phyloP scores from a whole-genome alignment of 306 rosid genomes.

The Ammopiptanthus mongolicus region DNA sequence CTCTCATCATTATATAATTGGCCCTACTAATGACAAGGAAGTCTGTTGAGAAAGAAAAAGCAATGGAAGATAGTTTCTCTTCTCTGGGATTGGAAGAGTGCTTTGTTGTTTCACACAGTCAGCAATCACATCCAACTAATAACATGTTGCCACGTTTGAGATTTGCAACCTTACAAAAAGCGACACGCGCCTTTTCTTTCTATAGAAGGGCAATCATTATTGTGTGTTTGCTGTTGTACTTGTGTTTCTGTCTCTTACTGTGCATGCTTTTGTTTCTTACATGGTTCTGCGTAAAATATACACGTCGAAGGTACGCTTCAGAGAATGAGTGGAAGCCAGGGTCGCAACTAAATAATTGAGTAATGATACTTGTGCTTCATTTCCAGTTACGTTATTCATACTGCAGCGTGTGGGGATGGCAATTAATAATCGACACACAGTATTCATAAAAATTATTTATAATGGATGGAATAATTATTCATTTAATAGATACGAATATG shows the following conservation, averaged over 20 bases:
- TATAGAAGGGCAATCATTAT: not conserved
- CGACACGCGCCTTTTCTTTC: not conserved
- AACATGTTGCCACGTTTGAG: conserved; percentile 4
- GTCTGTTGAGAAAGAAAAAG: not conserved
- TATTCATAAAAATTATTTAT: too few species aligned
- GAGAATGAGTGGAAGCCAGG: not conserved
- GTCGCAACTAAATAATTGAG: not conserved
- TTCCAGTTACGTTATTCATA: too few species aligned
- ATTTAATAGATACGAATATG: too few species aligned
- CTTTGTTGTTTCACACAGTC: not conserved
- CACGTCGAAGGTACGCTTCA: not conserved
- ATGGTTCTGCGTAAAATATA: conserved; percentile 1
- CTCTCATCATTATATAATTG: not conserved
- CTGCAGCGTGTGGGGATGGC: too few species aligned
- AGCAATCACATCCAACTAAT: conserved; percentile 16
- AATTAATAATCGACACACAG: too few species aligned
- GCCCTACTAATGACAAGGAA: not conserved
- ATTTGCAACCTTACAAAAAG: not conserved
- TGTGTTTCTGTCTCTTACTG: not conserved
- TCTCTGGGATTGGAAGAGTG: not conserved
- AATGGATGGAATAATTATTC: too few species aligned
- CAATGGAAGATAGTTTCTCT: not conserved
- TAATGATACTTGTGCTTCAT: too few species aligned
- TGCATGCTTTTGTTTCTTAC: not conserved
- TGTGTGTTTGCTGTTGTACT: not conserved